Base-by-base conservation (phyloP, 495 filamentous ascomycete species). In the Xanthoparmelia taractica region DNA sequence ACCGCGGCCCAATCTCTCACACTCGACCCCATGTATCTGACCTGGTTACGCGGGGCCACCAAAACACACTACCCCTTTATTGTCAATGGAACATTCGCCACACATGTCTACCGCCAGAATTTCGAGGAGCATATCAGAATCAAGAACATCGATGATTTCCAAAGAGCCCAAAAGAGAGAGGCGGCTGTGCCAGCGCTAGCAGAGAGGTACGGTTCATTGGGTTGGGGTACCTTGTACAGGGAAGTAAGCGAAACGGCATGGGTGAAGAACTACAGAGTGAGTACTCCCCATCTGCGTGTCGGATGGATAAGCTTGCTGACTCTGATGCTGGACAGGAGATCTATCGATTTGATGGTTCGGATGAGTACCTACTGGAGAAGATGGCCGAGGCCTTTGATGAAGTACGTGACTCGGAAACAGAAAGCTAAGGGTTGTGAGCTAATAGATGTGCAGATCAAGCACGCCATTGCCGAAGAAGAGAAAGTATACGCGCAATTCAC, bases 181-280 rank as follows among this genome's bases (percentile, higher is more conserved):
- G 50, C 50, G 50, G 50, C 50, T 8, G 50, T 54, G 15, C 7
- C 17, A 8, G 4, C 17, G 15, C 18, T 54, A 5, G 50, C 50
- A 33, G 50, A 54, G 50, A 54, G 20, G 29, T 54, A 54, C 20
- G 50, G 50, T 1, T n/a, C 50, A 15, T 54, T 54, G 50, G 50
- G 50, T 31, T 54, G 50, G 50, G 50, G 50, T 31, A 33, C 25
- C 33, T 12, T 54, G 50, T 54, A 54, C 33, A 15, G 5, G 4
- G 8, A 20, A 31, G 50, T 54, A 7, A 33, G 1, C 50, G 7
- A 54, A 25, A 17, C 20, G 20, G 50, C 50, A 20, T 54, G 50
- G 50, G 27, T 54, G 29, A 54, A 54, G 50, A 54, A 54, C 29
- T 54, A 54, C 50, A n/a, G 50, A 54, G 50, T 54, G n/a, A 33